Percentiles rank a stretch among this genome's conserved stretches.
phyloP scores from a whole-genome alignment of 129 eudicot genomes.

The Kitagawia praeruptora region DNA sequence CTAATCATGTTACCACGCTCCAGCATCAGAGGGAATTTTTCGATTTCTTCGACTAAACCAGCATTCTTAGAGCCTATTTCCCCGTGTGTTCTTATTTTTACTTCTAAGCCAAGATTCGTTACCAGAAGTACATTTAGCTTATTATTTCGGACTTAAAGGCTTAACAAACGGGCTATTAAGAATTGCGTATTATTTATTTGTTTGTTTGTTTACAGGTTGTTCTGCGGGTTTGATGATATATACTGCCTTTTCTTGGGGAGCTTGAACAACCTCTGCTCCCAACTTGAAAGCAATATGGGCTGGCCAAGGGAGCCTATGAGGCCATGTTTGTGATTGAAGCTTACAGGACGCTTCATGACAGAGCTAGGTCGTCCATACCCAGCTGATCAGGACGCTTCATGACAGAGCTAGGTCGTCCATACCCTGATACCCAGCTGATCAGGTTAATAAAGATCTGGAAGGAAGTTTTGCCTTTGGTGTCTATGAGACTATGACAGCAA shows the following conservation, averaged over 20 bases:
- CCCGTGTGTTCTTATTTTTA: too few relatives aligned
- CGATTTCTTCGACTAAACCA: neutral
- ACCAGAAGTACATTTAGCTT: too few relatives aligned
- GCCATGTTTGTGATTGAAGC: slow-evolving; percentile 94
- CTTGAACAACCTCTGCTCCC: slow-evolving; percentile 64
- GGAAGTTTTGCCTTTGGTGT: slow-evolving; percentile 88
- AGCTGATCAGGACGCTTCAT: slow-evolving; percentile 85
- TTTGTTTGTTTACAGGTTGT: slow-evolving; percentile 32
- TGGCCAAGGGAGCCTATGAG: slow-evolving; percentile 63
- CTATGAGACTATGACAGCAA: slow-evolving; percentile 82
- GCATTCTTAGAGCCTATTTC: too few relatives aligned
- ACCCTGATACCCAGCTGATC: slow-evolving; percentile 96
- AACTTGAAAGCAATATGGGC: slow-evolving; percentile 69
- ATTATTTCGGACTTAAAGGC: too few relatives aligned
- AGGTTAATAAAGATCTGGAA: slow-evolving; percentile 80
- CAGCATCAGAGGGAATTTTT: slow-evolving; percentile 26
- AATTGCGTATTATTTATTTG: neutral
- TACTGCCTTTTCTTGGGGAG: slow-evolving; percentile 78
- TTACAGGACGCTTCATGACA: slow-evolving; percentile 71
- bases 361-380: slow-evolving; percentile 97
- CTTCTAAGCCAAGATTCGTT: too few relatives aligned
- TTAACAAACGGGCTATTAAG: neutral
- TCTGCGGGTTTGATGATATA: slow-evolving; percentile 62
- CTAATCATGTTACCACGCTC: slow-evolving; percentile 11
- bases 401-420: slow-evolving; percentile 93